Evolutionary conservation across 352 stramenopile species (phyloP).

Genomic region (Pythium insidiosum): DNA sequence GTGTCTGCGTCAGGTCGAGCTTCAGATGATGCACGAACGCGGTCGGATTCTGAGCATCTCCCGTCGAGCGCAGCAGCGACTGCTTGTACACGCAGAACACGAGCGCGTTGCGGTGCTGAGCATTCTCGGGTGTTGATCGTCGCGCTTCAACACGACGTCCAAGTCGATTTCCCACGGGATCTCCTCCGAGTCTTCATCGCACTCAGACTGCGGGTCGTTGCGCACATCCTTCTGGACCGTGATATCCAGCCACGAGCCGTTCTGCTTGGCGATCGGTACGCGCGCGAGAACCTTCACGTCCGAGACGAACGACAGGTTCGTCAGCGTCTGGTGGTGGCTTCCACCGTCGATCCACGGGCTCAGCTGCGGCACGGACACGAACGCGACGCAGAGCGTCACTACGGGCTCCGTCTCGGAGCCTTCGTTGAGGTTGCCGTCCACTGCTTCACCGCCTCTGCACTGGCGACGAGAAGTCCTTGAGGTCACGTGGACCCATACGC

Average conservation of each 20-base stretch:
- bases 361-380: background rate
- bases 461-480: background rate
- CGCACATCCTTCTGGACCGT: background rate
- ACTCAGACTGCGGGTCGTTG: no score
- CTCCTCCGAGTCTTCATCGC: no score
- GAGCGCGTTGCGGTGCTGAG: constrained; percentile 1
- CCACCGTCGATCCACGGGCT: constrained; percentile 1
- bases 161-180: no score
- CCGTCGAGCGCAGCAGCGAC: background rate
- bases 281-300: background rate
- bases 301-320: background rate
- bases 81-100: constrained; percentile 3
- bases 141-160: background rate
- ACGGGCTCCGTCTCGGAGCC: constrained; percentile 1
- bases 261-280: no score
- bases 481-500: constrained; percentile 1
- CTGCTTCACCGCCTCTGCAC: background rate
- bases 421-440: constrained; percentile 5
- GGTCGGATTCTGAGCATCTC: background rate
- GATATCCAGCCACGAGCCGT: background rate
- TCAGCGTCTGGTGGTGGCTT: background rate
- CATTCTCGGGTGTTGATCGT: background rate
- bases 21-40: constrained; percentile 2
- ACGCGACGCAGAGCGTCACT: constrained; percentile 3
- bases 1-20: constrained; percentile 1